Evolutionary conservation across 768 basidiomycete species (phyloP).

Genomic region (Mycena amicta): DNA sequence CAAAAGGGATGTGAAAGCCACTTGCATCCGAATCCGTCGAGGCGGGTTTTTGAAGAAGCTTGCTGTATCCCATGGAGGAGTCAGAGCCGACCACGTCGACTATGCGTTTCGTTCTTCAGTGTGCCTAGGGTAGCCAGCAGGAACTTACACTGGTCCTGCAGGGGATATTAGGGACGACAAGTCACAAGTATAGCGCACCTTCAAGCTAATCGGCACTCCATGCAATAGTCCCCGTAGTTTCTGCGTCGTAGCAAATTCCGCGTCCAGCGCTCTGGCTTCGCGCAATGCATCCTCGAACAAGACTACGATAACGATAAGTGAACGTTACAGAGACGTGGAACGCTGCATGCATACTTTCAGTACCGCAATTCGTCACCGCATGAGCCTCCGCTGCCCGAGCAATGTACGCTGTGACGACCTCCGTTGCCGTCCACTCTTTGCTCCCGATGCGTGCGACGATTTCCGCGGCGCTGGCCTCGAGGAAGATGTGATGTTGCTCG

Average conservation of each 20-base stretch:
- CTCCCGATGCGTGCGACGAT: conserved; percentile 44
- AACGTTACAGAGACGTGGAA: too few relatives aligned
- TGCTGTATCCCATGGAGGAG: conserved; percentile 52
- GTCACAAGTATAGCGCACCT: conserved; percentile 33
- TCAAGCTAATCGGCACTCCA: conserved; percentile 63
- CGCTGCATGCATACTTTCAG: conserved; percentile 54
- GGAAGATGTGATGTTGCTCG: conserved; percentile 13
- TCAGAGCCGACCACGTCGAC: conserved; percentile 55
- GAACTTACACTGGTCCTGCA: conserved; percentile 17
- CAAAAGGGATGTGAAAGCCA: too few relatives aligned
- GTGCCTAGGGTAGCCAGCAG: too few relatives aligned
- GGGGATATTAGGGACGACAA: too few relatives aligned
- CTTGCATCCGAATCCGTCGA: conserved; percentile 45
- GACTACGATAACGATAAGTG: conserved; percentile 39
- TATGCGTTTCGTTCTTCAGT: too few relatives aligned
- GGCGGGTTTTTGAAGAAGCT: conserved; percentile 49
- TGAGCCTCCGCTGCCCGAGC: conserved; percentile 48
- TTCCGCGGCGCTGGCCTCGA: conserved; percentile 33
- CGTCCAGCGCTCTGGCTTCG: conserved; percentile 48
- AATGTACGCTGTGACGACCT: conserved; percentile 48
- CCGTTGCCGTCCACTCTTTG: conserved; percentile 48
- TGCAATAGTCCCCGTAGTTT: conserved; percentile 53
- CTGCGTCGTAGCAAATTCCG: conserved; percentile 44
- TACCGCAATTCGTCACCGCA: conserved; percentile 52
- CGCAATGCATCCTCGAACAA: conserved; percentile 50